A percentile compares a stretch with the other conserved stretches of the same genome.
Conservation (phyloP, 1,284 basidiomycete genomes). For the Ceratobasidium sp. region DNA sequence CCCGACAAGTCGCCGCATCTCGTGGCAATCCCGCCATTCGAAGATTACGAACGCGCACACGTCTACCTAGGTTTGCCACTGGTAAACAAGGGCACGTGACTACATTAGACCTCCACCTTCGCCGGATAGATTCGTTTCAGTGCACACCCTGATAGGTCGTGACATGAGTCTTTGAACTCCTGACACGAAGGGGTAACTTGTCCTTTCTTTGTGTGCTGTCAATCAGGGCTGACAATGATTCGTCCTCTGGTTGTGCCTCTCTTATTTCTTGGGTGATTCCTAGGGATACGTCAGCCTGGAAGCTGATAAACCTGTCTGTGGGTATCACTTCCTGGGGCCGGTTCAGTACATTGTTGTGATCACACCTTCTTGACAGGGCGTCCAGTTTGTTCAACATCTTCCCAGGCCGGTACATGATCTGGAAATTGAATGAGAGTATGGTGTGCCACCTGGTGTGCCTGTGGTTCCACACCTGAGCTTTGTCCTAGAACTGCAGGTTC, state of each 20-base stretch:
- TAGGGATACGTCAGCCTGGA: too few relatives aligned
- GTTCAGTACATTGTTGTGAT: conserved; percentile 29
- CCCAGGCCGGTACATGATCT: conserved; percentile 50
- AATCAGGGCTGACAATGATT: not conserved
- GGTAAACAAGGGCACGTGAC: too few relatives aligned
- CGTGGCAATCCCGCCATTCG: too few relatives aligned
- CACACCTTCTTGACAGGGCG: conserved; percentile 50
- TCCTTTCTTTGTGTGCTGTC: not conserved
- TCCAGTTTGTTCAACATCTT: conserved; percentile 49
- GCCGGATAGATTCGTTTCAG: too few relatives aligned
- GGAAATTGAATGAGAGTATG: too few relatives aligned
- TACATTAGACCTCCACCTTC: too few relatives aligned
- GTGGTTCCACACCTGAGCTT: conserved; percentile 16
- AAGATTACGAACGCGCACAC: too few relatives aligned
- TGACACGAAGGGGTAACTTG: not conserved
- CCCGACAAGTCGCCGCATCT: too few relatives aligned
- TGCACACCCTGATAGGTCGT: too few relatives aligned
- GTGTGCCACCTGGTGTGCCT: conserved; percentile 51
- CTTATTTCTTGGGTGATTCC: not conserved
- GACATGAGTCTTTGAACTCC: too few relatives aligned
- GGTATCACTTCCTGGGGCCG: conserved; percentile 15
- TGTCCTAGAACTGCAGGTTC: conserved; percentile 19
- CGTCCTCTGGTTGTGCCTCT: conserved; percentile 1
- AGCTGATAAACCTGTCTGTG: not conserved
- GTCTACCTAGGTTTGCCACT: too few relatives aligned